Evolutionary conservation across 768 basidiomycete species (phyloP), one percentile per base, ranked within the genome.

Genomic region (Tulasnella sp.): DNA sequence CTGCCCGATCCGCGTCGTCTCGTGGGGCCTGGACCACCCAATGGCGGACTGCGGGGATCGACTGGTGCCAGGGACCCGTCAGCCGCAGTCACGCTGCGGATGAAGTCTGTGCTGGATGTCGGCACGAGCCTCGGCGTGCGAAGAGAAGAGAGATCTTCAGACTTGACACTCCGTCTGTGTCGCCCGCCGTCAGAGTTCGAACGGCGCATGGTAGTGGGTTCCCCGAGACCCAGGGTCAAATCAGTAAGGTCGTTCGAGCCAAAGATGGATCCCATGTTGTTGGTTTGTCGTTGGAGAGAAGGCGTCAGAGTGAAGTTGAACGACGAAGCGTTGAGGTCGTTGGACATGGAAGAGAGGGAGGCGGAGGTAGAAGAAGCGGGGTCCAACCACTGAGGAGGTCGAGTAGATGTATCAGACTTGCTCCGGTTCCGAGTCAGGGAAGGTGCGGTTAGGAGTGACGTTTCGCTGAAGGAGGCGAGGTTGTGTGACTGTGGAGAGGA

Each of bases 91-190:
- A 77, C 74, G 64, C 76, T 75, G 67, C 74, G 67, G 34, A 79
- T 36, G 71, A 79, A 72, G 22, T 75, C 76, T 19, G 36, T 29
- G n/a, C n/a, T 52, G 15, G 49, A 45, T 4, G 42, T 40, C 19
- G 64, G 64, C 37, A 52, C 45, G 31, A 75, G 39, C 15, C 42
- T 40, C 1, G 69, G 71, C 14, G 40, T 34, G 12, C 83, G 78
- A 76, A 82, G 82, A 36, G 81, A 36, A 29, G 42, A 82, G 52
- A 90, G 84, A 80, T 91, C 91, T 81, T 92, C 91, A 52, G 88
- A 89, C 78, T 89, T 88, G 39, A 86, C 87, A 25, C 85, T 85
- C 19, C 91, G 85, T 79, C 85, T 84, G 72, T 87, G 87, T 17
- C 84, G 83, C 25, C 85, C 83, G 75, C 82, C 81, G 75, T 89